A percentile compares a stretch with the other conserved stretches of the same genome.
These are phyloP conservation scores for Colletotrichum zoysiae DNA, from an alignment of 2,329 filamentous ascomycete genomes.

Conservation along the genomic window DNA sequence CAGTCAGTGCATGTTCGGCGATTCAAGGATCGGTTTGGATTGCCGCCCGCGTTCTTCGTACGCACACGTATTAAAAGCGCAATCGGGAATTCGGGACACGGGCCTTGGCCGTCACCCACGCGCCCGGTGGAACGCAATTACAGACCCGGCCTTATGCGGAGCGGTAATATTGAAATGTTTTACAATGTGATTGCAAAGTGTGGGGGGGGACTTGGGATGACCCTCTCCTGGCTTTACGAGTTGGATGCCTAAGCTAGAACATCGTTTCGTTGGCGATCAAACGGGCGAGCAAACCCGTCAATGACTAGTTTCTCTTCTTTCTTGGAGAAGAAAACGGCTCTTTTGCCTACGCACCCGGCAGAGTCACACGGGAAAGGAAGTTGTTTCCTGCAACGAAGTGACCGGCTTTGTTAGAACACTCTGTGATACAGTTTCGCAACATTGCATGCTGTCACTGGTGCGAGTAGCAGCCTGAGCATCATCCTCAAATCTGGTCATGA, in stretches of 20 bases:
- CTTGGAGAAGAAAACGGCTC: neutral
- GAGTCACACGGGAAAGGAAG: neutral
- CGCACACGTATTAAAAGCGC: neutral
- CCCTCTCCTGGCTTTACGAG: neutral
- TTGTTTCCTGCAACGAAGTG: neutral
- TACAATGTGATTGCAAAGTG: neutral
- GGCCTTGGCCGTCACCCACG: neutral
- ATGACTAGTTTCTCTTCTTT: neutral
- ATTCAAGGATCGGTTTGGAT: neutral
- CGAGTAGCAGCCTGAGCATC: neutral
- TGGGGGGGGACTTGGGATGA: neutral
- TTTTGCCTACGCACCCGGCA: neutral
- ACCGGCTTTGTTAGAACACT: neutral
- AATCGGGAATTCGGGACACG: neutral
- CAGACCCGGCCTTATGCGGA: neutral
- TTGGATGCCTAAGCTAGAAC: neutral
- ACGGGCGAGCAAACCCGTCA: neutral
- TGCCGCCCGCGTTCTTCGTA: neutral
- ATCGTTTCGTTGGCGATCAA: neutral
- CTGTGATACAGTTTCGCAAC: neutral
- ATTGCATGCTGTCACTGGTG: neutral
- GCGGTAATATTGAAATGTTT: neutral
- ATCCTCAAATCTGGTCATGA: neutral
- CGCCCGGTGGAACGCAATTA: neutral
- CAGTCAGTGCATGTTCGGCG: neutral